These are phyloP conservation scores for Amoeboaphelidium protococcarum DNA, from an alignment of 371 early-diverging fungal species.

Conservation along the genomic window DNA sequence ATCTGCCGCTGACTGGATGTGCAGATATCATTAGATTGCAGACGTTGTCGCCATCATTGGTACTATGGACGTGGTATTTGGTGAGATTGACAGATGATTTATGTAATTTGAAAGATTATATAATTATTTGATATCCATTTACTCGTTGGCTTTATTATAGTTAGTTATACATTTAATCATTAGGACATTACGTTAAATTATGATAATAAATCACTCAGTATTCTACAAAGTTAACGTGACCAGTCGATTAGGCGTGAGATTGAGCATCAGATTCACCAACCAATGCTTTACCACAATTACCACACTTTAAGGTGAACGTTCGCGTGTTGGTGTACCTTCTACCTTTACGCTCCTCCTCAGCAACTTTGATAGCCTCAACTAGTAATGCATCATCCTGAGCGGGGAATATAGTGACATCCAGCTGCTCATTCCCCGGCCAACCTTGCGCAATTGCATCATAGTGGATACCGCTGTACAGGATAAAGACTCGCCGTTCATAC, in stretches of 20 bases:
- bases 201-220: too few species aligned
- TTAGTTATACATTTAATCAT: too few species aligned
- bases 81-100: slow-evolving; percentile 10
- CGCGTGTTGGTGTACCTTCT: neutral
- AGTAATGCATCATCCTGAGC: neutral
- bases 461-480: neutral
- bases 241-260: neutral
- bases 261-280: neutral
- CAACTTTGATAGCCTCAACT: neutral
- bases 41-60: slow-evolving; percentile 86
- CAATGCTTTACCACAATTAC: neutral
- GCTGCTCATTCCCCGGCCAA: neutral
- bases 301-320: neutral
- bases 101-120: too few species aligned
- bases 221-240: neutral
- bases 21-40: slow-evolving; percentile 66
- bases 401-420: neutral
- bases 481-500: too few species aligned
- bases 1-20: slow-evolving; percentile 49
- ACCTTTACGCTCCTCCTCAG: neutral
- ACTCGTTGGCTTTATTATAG: too few species aligned
- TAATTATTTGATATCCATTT: too few species aligned
- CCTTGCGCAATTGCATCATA: neutral
- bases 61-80: slow-evolving; percentile 84
- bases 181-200: too few species aligned